A percentile compares a stretch with the other conserved stretches of the same genome.
Conservation (phyloP, 2,329 filamentous ascomycete genomes). For the Ramichloridium luteum region DNA sequence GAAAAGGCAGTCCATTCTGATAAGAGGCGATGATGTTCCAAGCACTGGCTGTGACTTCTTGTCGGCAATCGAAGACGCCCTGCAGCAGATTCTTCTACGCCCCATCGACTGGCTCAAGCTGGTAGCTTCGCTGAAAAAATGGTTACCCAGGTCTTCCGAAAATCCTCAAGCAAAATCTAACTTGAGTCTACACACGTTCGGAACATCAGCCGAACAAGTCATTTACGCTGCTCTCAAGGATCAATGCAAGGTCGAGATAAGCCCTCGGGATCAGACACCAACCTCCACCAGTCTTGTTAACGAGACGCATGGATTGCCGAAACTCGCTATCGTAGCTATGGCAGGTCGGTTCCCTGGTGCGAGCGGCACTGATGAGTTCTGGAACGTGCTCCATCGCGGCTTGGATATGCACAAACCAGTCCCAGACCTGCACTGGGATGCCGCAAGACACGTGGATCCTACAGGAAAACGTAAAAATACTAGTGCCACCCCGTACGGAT, state of each 20-base stretch:
- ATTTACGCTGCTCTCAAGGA: not conserved
- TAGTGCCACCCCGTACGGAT: slow-evolving; percentile 21
- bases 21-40: no score
- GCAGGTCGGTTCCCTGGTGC: slow-evolving; percentile 16
- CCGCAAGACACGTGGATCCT: slow-evolving; percentile 28
- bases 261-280: slow-evolving; percentile 1
- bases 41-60: no score
- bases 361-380: slow-evolving; percentile 14
- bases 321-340: slow-evolving; percentile 19
- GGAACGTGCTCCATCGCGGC: slow-evolving; percentile 13
- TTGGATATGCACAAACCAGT: slow-evolving; percentile 11
- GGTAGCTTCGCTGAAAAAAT: no score
- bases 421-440: slow-evolving; percentile 21
- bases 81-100: slow-evolving; percentile 6
- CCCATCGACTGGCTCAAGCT: no score
- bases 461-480: slow-evolving; percentile 23
- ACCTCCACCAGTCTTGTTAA: no score
- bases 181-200: slow-evolving; percentile 4
- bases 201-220: slow-evolving; percentile 2
- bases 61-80: no score
- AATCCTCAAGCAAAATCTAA: slow-evolving; percentile 1
- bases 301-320: no score
- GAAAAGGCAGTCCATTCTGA: no score
- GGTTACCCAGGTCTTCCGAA: not conserved
- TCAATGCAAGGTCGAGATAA: not conserved